Conservation (phyloP, 2,329 filamentous ascomycete genomes). For the Leptosphaerulina australis region DNA sequence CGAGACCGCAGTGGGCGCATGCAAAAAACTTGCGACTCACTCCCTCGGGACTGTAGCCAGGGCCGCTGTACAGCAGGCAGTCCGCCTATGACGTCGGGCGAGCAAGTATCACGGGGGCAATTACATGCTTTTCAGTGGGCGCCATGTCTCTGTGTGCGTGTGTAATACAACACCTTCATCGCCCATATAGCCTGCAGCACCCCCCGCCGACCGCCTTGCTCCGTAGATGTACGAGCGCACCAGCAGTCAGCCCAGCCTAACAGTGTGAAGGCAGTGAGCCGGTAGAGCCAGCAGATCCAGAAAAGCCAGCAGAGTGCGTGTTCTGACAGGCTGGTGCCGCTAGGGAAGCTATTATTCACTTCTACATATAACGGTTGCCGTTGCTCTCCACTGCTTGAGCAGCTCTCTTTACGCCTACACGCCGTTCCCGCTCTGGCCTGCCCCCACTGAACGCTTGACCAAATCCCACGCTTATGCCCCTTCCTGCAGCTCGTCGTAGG, state of each 20-base stretch:
- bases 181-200: slow-evolving; percentile 12
- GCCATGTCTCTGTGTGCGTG: slow-evolving; percentile 6
- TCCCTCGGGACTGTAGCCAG: slow-evolving; percentile 1
- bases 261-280: slow-evolving; percentile 1
- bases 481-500: slow-evolving; percentile 42
- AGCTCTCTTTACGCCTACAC: slow-evolving; percentile 21
- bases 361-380: slow-evolving; percentile 24
- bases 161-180: slow-evolving; percentile 22
- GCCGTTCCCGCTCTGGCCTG: slow-evolving; percentile 26
- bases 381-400: slow-evolving; percentile 20
- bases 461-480: slow-evolving; percentile 50
- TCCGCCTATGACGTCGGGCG: slow-evolving; percentile 18
- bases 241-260: slow-evolving; percentile 10
- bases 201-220: slow-evolving; percentile 24
- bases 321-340: slow-evolving; percentile 14
- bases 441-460: slow-evolving; percentile 38
- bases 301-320: not conserved
- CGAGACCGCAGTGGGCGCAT: slow-evolving; percentile 9
- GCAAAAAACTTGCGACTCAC: slow-evolving; percentile 13
- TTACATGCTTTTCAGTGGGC: slow-evolving; percentile 22
- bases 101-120: slow-evolving; percentile 21
- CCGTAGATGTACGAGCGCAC: slow-evolving; percentile 16
- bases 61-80: slow-evolving; percentile 6
- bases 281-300: not conserved
- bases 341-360: slow-evolving; percentile 24